Evolutionary conservation across 345 rosid species (phyloP).

Genomic region (Populus davidiana): DNA sequence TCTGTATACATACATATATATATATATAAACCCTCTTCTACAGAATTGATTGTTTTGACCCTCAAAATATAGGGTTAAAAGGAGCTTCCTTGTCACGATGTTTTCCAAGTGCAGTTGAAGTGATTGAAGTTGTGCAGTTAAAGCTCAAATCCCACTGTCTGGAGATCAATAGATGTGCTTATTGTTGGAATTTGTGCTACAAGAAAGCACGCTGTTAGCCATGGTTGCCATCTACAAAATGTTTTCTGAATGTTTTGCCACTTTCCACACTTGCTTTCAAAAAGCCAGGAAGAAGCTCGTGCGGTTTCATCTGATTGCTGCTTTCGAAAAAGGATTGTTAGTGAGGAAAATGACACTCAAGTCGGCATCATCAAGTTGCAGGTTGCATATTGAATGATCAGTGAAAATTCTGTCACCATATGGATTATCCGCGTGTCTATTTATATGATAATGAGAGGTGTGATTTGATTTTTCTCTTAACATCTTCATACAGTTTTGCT

Average conservation of each 20-base stretch:
- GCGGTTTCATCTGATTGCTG: neutral
- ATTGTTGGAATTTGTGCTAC: neutral
- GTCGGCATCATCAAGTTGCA: neutral
- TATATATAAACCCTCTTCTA: no score
- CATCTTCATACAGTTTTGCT: neutral
- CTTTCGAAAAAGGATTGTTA: neutral
- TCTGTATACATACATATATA: no score
- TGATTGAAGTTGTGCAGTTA: neutral
- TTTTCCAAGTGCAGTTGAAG: neutral
- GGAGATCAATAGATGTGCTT: neutral
- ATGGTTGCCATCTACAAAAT: neutral
- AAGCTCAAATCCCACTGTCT: neutral
- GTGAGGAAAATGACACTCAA: neutral
- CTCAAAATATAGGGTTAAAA: neutral
- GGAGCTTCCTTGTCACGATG: neutral
- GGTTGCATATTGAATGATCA: slow-evolving; percentile 2
- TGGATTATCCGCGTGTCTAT: neutral
- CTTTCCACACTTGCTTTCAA: neutral
- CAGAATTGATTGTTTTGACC: neutral
- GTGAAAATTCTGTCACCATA: neutral
- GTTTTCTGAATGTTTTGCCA: neutral
- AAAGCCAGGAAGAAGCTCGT: neutral
- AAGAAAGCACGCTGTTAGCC: neutral
- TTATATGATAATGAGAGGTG: no score
- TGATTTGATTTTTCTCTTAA: no score